Evolutionary conservation across 306 rosid species (phyloP).

Genomic region (Oxytropis ochrocephala): DNA sequence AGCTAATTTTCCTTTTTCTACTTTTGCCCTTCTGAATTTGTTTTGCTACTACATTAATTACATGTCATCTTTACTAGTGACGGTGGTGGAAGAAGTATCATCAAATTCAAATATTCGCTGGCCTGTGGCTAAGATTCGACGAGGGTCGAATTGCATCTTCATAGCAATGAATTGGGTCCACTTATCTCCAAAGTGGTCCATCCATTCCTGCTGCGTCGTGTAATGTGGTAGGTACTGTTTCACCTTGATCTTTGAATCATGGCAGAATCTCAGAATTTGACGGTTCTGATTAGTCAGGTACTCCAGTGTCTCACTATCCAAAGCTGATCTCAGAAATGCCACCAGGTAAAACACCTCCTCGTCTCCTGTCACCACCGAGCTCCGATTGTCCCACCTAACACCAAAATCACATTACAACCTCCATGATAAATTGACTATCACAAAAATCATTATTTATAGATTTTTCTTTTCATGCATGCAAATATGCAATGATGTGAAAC

Average conservation of each 20-base stretch:
- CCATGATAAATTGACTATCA: neutral
- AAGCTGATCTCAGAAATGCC: conserved; percentile 80
- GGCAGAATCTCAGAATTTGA: conserved; percentile 64
- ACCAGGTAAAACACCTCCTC: conserved; percentile 89
- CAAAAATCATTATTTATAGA: conserved; percentile 1
- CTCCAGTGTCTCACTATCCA: conserved; percentile 59
- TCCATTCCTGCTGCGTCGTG: conserved; percentile 64
- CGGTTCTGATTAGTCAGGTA: conserved; percentile 68
- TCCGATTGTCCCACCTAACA: conserved; percentile 78
- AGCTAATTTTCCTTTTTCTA: neutral
- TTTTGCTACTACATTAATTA: neutral
- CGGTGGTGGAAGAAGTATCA: conserved; percentile 22
- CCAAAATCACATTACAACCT: conserved; percentile 7
- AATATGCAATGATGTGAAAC: neutral
- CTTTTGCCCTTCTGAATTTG: neutral
- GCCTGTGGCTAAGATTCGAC: conserved; percentile 74
- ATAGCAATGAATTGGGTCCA: conserved; percentile 58
- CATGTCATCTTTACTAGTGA: neutral
- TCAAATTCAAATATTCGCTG: conserved; percentile 63
- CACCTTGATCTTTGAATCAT: conserved; percentile 49
- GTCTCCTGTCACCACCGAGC: conserved; percentile 76
- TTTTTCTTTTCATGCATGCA: conserved; percentile 7
- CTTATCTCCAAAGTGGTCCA: conserved; percentile 84
- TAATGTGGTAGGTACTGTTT: conserved; percentile 95
- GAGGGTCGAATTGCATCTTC: conserved; percentile 79